A percentile compares a stretch with the other conserved stretches of the same genome.
Conservation (phyloP, 306 rosid species). For the Sesbania bispinosa region DNA sequence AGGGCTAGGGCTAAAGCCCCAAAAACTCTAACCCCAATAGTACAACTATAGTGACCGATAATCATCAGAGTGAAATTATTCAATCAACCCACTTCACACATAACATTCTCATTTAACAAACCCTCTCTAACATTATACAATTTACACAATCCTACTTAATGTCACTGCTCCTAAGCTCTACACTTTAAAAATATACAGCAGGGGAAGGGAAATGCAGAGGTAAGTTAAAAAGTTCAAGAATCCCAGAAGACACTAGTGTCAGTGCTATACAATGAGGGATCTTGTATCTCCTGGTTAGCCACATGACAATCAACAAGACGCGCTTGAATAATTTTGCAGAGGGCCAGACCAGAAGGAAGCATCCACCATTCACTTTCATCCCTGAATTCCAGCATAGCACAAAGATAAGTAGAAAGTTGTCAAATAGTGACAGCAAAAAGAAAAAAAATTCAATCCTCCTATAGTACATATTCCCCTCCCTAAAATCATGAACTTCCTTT, state of each 20-base stretch:
- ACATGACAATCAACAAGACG: constrained; percentile 80
- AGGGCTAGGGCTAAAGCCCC: no score
- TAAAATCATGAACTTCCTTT: no score
- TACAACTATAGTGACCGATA: no score
- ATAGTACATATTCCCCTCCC: no score
- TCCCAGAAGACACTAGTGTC: constrained; percentile 85
- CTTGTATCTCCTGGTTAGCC: constrained; percentile 95
- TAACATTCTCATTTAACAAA: background rate
- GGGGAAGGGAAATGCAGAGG: no score
- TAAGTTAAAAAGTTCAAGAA: constrained; percentile 44
- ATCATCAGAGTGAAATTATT: background rate
- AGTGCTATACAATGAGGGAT: constrained; percentile 73
- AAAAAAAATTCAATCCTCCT: no score
- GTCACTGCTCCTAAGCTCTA: constrained; percentile 24
- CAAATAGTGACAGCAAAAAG: constrained; percentile 5
- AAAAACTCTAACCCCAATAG: no score
- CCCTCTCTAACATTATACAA: constrained; percentile 11
- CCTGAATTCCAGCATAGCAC: constrained; percentile 63
- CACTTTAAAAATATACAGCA: constrained; percentile 8
- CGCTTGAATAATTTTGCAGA: constrained; percentile 79
- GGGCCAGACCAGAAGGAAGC: constrained; percentile 77
- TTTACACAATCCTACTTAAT: constrained; percentile 15
- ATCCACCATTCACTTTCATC: constrained; percentile 99
- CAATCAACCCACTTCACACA: constrained; percentile 8
- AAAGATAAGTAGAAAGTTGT: background rate